Evolutionary conservation across 2,329 filamentous ascomycete species (phyloP).

Genomic region (Ophiostoma angusticollis): DNA sequence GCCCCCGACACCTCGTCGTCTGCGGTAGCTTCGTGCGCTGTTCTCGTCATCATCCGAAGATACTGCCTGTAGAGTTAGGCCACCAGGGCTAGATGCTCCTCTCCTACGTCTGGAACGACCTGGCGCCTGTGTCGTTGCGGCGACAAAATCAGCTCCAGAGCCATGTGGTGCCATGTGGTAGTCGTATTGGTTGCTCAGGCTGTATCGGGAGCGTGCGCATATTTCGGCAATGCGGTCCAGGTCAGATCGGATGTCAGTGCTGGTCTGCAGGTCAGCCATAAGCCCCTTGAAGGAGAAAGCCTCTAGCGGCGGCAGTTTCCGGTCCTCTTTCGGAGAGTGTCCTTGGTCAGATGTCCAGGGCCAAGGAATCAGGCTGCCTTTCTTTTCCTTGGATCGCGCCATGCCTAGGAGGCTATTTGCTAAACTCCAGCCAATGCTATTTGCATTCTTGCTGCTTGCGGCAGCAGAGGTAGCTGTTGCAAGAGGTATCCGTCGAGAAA

Average conservation of each 20-base stretch:
- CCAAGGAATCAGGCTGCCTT: constrained; percentile 21
- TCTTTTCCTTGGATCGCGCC: constrained; percentile 30
- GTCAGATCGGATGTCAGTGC: constrained; percentile 40
- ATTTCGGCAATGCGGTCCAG: constrained; percentile 55
- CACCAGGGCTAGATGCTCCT: constrained; percentile 21
- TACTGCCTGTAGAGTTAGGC: constrained; percentile 45
- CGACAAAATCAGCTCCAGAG: constrained; percentile 47
- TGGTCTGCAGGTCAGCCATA: constrained; percentile 30
- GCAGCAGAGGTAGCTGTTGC: constrained; percentile 3
- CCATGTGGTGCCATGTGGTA: constrained; percentile 52
- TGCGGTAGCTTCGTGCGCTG: constrained; percentile 22
- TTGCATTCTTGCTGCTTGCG: constrained; percentile 9
- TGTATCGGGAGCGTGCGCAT: constrained; percentile 51
- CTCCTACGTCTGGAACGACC: constrained; percentile 11
- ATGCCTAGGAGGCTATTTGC: constrained; percentile 22
- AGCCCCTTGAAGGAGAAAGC: constrained; percentile 54
- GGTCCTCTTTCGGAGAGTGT: constrained; percentile 14
- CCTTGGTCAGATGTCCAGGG: constrained; percentile 17
- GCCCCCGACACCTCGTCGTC: constrained; percentile 29
- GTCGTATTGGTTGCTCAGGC: constrained; percentile 54
- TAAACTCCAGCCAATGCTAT: constrained; percentile 2
- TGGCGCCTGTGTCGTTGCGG: constrained; percentile 6
- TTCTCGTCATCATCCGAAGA: constrained; percentile 42
- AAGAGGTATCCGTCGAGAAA: constrained; percentile 20
- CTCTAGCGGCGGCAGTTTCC: constrained; percentile 46